A percentile compares a stretch with the other conserved stretches of the same genome.
Evolutionary conservation across 345 rosid species (phyloP).

Genomic region (Anastatica hierochuntica): DNA sequence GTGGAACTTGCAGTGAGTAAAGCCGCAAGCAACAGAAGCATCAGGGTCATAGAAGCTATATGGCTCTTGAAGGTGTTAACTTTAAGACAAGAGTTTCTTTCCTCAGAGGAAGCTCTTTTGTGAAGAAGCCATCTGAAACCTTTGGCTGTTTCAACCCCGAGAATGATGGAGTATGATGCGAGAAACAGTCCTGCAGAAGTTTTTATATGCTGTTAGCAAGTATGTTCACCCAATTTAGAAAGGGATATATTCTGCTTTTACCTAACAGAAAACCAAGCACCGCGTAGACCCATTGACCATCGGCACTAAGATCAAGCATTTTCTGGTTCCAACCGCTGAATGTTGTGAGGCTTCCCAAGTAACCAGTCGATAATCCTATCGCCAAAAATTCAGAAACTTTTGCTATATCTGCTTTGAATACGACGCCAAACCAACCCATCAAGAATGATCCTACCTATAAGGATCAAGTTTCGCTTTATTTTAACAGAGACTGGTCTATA

Average conservation of each 20-base stretch:
- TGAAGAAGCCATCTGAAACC: slow-evolving; percentile 51
- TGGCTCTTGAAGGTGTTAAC: slow-evolving; percentile 39
- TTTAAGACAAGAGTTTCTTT: neutral
- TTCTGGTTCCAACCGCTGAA: slow-evolving; percentile 98
- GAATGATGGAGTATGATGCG: slow-evolving; percentile 53
- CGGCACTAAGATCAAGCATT: slow-evolving; percentile 73
- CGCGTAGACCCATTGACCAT: slow-evolving; percentile 67
- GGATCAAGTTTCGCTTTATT: neutral
- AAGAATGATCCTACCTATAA: slow-evolving; percentile 86
- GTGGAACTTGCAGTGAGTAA: slow-evolving; percentile 41
- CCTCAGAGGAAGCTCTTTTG: slow-evolving; percentile 7
- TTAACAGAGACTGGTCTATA: neutral
- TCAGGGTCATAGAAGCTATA: slow-evolving; percentile 25
- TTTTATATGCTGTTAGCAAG: too few species aligned
- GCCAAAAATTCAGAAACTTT: slow-evolving; percentile 52
- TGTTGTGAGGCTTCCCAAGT: too few species aligned
- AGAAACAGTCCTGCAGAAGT: slow-evolving; percentile 78
- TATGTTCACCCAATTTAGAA: too few species aligned
- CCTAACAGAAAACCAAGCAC: slow-evolving; percentile 64
- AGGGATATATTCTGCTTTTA: slow-evolving; percentile 16
- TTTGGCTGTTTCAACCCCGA: slow-evolving; percentile 77
- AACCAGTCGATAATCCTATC: too few species aligned
- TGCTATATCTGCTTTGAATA: slow-evolving; percentile 63
- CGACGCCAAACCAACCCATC: slow-evolving; percentile 96
- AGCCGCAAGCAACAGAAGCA: slow-evolving; percentile 38